A percentile compares a stretch with the other conserved stretches of the same genome.
These are phyloP conservation scores for Kodamaea nitidulidarum DNA, from an alignment of 805 yeast species.

Conservation along the genomic window DNA sequence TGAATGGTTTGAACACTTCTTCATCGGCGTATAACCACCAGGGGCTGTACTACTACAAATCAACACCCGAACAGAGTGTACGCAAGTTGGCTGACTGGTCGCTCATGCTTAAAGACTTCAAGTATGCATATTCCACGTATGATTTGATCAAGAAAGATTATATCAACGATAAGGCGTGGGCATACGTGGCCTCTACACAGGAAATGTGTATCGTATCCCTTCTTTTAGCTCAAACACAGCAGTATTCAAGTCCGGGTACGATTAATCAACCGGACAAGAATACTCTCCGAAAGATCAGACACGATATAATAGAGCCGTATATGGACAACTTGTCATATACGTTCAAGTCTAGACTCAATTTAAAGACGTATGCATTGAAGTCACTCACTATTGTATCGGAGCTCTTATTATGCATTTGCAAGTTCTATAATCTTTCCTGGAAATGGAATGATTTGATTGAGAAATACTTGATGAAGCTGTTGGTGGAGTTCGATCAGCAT, in stretches of 20 bases:
- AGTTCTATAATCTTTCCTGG: slow-evolving; percentile 38
- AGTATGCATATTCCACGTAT: slow-evolving; percentile 76
- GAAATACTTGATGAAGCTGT: slow-evolving; percentile 41
- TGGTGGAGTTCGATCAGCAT: slow-evolving; percentile 44
- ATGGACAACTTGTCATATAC: slow-evolving; percentile 73
- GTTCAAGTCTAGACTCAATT: slow-evolving; percentile 64
- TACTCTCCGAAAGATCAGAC: slow-evolving; percentile 45
- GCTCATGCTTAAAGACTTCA: slow-evolving; percentile 85
- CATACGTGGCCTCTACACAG: slow-evolving; percentile 75
- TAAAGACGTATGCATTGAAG: slow-evolving; percentile 67
- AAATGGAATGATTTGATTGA: slow-evolving; percentile 45
- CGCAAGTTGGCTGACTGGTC: slow-evolving; percentile 91
- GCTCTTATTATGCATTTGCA: slow-evolving; percentile 51
- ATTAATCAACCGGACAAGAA: slow-evolving; percentile 31
- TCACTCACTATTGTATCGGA: slow-evolving; percentile 67
- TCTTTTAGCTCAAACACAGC: slow-evolving; percentile 53
- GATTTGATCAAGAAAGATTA: slow-evolving; percentile 79
- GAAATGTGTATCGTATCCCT: slow-evolving; percentile 80
- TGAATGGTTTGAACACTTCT: slow-evolving; percentile 2
- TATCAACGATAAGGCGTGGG: slow-evolving; percentile 73
- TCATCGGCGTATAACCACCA: slow-evolving; percentile 40
- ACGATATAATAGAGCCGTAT: slow-evolving; percentile 54
- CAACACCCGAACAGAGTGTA: slow-evolving; percentile 66
- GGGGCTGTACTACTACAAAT: slow-evolving; percentile 57
- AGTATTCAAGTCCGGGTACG: slow-evolving; percentile 27